phyloP scores from a whole-genome alignment of 805 yeast species.

The Cyberlindnera nakhonratchasimensis region DNA sequence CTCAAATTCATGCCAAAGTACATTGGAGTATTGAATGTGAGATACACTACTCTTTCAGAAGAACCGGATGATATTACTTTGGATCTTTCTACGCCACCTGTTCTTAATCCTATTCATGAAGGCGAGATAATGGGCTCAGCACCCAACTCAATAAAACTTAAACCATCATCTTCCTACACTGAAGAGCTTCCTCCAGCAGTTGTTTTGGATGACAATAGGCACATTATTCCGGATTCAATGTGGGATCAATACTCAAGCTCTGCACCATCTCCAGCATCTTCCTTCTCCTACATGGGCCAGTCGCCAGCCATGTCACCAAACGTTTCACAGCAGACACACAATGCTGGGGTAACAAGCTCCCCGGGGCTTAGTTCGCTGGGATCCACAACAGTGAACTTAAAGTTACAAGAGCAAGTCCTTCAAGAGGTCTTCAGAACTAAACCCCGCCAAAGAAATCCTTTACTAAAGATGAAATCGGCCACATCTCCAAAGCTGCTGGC shows the following conservation, averaged over 20 bases:
- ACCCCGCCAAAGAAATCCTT: constrained; percentile 1
- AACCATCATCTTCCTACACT: constrained; percentile 22
- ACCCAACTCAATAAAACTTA: constrained; percentile 12
- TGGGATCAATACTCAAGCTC: constrained; percentile 58
- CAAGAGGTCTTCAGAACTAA: constrained; percentile 68
- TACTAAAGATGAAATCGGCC: constrained; percentile 13
- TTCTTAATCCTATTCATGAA: constrained; percentile 19
- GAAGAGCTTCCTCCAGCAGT: constrained; percentile 65
- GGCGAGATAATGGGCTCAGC: constrained; percentile 13
- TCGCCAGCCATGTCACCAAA: constrained; percentile 21
- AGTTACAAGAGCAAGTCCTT: constrained; percentile 65
- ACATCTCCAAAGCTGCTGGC: constrained; percentile 22
- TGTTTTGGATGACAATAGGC: constrained; percentile 86
- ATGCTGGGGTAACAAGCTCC: constrained; percentile 7
- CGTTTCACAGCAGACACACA: not conserved
- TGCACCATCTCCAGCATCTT: constrained; percentile 38
- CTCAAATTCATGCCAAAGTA: constrained; percentile 88
- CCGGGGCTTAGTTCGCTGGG: constrained; percentile 36
- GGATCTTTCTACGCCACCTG: constrained; percentile 20
- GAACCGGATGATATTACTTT: constrained; percentile 18
- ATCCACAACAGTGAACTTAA: constrained; percentile 67
- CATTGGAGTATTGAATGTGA: constrained; percentile 89
- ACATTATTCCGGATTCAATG: constrained; percentile 81
- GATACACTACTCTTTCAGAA: constrained; percentile 47
- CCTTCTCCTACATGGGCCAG: constrained; percentile 34